phyloP scores from a whole-genome alignment of 1,139 yeast genomes.

The Pichia sp. region DNA sequence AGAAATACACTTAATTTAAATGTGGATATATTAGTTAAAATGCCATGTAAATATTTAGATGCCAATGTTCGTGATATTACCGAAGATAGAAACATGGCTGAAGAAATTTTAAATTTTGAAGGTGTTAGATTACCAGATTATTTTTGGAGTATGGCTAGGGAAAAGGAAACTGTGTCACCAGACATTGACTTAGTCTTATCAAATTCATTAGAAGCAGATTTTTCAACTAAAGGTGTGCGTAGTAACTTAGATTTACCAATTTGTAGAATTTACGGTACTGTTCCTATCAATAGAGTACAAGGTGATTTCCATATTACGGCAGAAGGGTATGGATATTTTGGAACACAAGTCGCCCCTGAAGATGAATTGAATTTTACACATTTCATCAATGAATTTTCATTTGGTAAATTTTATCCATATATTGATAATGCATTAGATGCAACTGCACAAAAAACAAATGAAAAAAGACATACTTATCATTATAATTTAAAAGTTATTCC shows the following conservation, averaged over 20 bases:
- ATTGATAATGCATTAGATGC: conserved; percentile 81
- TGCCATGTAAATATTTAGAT: conserved; percentile 74
- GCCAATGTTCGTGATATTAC: conserved; percentile 77
- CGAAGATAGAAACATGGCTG: conserved; percentile 70
- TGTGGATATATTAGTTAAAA: conserved; percentile 71
- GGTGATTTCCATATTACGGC: conserved; percentile 87
- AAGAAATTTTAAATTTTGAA: conserved; percentile 63
- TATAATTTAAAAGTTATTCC: conserved; percentile 83
- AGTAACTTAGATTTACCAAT: conserved; percentile 58
- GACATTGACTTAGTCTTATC: conserved; percentile 60
- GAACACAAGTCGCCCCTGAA: conserved; percentile 39
- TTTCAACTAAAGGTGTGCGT: conserved; percentile 38
- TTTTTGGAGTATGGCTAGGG: conserved; percentile 39
- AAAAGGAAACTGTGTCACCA: conserved; percentile 51
- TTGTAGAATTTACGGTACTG: conserved; percentile 81
- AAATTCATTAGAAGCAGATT: conserved; percentile 61
- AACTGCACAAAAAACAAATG: conserved; percentile 51
- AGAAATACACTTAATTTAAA: conserved; percentile 62
- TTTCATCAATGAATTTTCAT: conserved; percentile 78
- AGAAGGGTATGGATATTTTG: conserved; percentile 56
- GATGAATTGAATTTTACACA: conserved; percentile 74
- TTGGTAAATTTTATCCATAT: conserved; percentile 84
- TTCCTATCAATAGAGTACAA: conserved; percentile 78
- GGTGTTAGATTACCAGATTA: conserved; percentile 50
- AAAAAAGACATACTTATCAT: conserved; percentile 39